Evolutionary conservation across 257 asterid genomes (phyloP), one percentile per base, ranked within the genome.

Genomic region (Vinca minor): DNA sequence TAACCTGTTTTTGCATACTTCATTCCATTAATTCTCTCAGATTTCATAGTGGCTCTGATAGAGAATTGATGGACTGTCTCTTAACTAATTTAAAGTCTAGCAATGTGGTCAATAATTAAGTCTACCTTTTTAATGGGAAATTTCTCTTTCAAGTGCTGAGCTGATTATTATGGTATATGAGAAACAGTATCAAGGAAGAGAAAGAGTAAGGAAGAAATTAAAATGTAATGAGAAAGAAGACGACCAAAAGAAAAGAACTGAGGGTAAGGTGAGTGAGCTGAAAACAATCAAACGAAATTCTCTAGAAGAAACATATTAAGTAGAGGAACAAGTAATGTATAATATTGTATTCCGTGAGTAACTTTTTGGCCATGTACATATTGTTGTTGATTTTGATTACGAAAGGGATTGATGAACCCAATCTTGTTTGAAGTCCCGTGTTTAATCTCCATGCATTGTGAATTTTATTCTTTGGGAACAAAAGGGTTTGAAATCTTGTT

Each of bases 181-280:
- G 1, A 1, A 41, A 41, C 9, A 52, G 38, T 2, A 38, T 38
- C 8, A 38, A 13, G 59, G 28, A 53, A 53, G n/a, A 53, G 15
- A 5, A 53, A 28, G 10, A 10, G 49, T 0, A 18, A 65, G 38
- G n/a, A 35, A 29, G 18, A 9, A 11, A 4, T 25, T 25, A 50
- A 50, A 29, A 32, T 65, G 26, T 31, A 54, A 17, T 26, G 17
- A 65, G 49, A 17, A 46, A 62, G 29, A 62, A 46, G 11, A 62
- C 31, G 5, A 0, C 59, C 36, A 25, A 38, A 31, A 18, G 20
- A 25, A 65, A 17, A 15, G 42, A 47, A 49, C 7, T 35, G 25
- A 17, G 34, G 26, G 4, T 4, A 41, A 21, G 23, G 34, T 32
- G 3, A 5, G 17, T 17, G 10, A 56, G 46, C 8, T 13, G 46